Evolutionary conservation across 257 asterid genomes (phyloP), one percentile per base, ranked within the genome.

Genomic region (Anisodus acutangulus): DNA sequence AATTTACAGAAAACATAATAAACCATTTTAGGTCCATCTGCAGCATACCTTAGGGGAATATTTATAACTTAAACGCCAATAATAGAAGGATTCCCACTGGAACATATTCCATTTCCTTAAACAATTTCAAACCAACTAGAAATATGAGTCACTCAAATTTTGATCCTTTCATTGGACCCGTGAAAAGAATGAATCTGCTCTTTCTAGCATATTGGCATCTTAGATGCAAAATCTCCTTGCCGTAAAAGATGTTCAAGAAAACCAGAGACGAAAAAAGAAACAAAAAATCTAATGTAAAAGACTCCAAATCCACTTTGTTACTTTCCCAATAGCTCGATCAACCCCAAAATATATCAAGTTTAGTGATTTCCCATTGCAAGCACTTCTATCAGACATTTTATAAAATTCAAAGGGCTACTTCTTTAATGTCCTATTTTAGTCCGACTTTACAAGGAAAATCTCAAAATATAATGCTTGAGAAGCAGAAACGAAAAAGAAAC

Each of bases 201-300:
- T 6, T 74, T 11, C 58, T 19, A 74, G 80, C 62, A 4, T 6
- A 26, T 51, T 49, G 7, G 22, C n/a, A 74, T 13, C 45, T 22
- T 15, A 49, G 22, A 22, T 22, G 17, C 45, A 22, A 49, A 72
- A 47, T 72, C 39, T 5, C 11, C 81, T 26, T 49, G 22, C 13
- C 22, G 11, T 6, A 74, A 74, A 74, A 74, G 12, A 74, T 47
- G 4, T 49, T 74, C 80, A 74, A 74, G 43, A 10, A 49, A 72
- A 51, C 49, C 8, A 74, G 39, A 74, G 9, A 74, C 8, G 80
- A 6, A 74, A 22, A 47, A 47, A 74, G 22, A 74, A 19, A 19
- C 22, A 6, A 6, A 10, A 74, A 49, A 12, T 6, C 13, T 74
- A 22, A 26, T 1, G 45, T 74, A 22, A 2, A 58, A 57, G 63